phyloP scores from a whole-genome alignment of 306 rosid genomes.

The Prunus davidiana region DNA sequence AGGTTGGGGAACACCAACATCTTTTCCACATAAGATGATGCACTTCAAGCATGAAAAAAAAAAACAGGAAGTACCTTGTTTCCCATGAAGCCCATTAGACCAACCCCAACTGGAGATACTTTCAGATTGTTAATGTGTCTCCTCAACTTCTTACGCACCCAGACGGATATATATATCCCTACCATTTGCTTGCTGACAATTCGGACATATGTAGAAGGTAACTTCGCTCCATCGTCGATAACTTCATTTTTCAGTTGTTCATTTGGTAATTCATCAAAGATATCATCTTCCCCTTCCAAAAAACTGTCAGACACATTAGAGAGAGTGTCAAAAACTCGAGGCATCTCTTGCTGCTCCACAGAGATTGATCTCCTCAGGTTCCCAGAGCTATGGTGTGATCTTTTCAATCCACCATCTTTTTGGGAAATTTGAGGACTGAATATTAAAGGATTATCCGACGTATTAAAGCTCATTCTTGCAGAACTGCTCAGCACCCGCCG shows the following conservation, averaged over 20 bases:
- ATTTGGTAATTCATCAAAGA: constrained; percentile 43
- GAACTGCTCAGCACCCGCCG: constrained; percentile 79
- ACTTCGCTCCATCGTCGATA: constrained; percentile 13
- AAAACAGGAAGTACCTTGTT: constrained; percentile 64
- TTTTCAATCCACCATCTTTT: constrained; percentile 40
- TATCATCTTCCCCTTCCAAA: constrained; percentile 50
- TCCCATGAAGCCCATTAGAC: constrained; percentile 99
- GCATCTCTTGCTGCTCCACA: constrained; percentile 43
- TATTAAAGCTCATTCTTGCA: constrained; percentile 64
- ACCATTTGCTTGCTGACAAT: constrained; percentile 98
- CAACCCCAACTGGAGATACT: constrained; percentile 94
- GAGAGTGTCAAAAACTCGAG: constrained; percentile 47
- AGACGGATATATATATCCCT: constrained; percentile 83
- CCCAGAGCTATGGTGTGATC: constrained; percentile 66
- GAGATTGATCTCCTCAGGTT: constrained; percentile 48
- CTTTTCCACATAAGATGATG: constrained; percentile 8
- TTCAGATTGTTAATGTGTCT: constrained; percentile 78
- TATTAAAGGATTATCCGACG: constrained; percentile 39
- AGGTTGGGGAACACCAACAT: background rate
- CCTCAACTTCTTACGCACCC: constrained; percentile 91
- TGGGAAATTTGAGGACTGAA: constrained; percentile 18
- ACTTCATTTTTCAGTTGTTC: constrained; percentile 22
- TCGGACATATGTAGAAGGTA: constrained; percentile 59
- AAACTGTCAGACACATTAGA: constrained; percentile 41
- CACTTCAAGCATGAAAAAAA: background rate